Evolutionary conservation across 257 asterid species (phyloP).

Genomic region (Jasminum sambac): DNA sequence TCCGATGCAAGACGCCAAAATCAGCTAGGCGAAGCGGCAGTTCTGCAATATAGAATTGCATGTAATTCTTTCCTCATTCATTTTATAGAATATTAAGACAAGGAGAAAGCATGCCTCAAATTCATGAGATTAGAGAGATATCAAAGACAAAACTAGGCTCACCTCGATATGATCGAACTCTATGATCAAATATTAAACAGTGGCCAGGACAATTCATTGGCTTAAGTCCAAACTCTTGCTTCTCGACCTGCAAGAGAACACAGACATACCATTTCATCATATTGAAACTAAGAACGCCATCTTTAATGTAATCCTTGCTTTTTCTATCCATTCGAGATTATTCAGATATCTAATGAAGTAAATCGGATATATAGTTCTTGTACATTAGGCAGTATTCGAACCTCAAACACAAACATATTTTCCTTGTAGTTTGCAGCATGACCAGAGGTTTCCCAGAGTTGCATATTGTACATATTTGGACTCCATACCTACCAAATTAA

Average conservation of each 20-base stretch:
- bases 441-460: constrained; percentile 98
- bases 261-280: constrained; percentile 24
- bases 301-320: not conserved
- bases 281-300: not conserved
- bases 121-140: constrained; percentile 16
- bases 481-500: constrained; percentile 66
- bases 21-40: constrained; percentile 97
- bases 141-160: constrained; percentile 24
- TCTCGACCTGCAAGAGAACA: constrained; percentile 68
- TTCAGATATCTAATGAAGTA: not conserved
- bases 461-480: constrained; percentile 96
- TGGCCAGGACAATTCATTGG: constrained; percentile 99
- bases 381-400: constrained; percentile 25
- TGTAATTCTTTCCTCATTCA: constrained; percentile 18
- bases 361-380: not conserved
- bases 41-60: constrained; percentile 47
- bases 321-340: not conserved
- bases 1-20: constrained; percentile 95
- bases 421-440: constrained; percentile 99
- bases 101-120: constrained; percentile 13
- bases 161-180: constrained; percentile 99
- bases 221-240: constrained; percentile 95
- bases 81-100: not conserved
- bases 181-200: constrained; percentile 90
- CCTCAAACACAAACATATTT: constrained; percentile 97